Evolutionary conservation across 352 stramenopile species (phyloP), one percentile per base, ranked within the genome.

Genomic region (Phytophthora aleatoria): DNA sequence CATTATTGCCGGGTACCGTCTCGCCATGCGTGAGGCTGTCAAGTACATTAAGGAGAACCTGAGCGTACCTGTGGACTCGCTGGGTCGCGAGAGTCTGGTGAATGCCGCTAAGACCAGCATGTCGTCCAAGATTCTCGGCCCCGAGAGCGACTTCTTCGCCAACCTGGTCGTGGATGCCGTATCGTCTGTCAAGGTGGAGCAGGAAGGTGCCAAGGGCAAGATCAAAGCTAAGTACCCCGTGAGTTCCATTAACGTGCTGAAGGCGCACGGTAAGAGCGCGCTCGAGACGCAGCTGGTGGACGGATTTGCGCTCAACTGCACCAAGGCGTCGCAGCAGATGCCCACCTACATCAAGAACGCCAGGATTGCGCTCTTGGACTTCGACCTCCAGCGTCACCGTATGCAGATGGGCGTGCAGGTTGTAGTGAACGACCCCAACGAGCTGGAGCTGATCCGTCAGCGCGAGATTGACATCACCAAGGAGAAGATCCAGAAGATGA

Each of bases 381-480:
- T 99, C 80, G 98, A 99, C 62, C 82, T 99, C 47, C 95, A 99
- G 83, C 91, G 97, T 51, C 96, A 99, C 89, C 94, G 97, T 50
- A 99, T 99, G 89, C 92, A 98, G 58, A 98, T 99, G 93, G 96
- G 96, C 49, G 92, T 99, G 33, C 85, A 96, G 62, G 89, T 98
- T 35, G 79, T 98, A 7, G 88, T 98, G 49, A 95, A 81, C 24
- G 91, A 98, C 72, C 88, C 94, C n/a, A 97, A 97, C 60, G 91
- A 98, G 83, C 89, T 99, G 48, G 98, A 99, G 72, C 90, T 91
- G 57, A 99, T 99, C 74, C 97, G 98, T 69, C 89, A 99, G 78
- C 85, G 97, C 36, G 98, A 99, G 85, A 98, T 99, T 71, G 98
- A 99, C 79, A 99, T 99, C 72, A 99, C 97, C 54, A 99, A 99